Percentiles rank a stretch among this genome's conserved stretches.
phyloP scores from a whole-genome alignment of 2,329 filamentous ascomycete genomes.

The Pseudogymnoascus sp. region DNA sequence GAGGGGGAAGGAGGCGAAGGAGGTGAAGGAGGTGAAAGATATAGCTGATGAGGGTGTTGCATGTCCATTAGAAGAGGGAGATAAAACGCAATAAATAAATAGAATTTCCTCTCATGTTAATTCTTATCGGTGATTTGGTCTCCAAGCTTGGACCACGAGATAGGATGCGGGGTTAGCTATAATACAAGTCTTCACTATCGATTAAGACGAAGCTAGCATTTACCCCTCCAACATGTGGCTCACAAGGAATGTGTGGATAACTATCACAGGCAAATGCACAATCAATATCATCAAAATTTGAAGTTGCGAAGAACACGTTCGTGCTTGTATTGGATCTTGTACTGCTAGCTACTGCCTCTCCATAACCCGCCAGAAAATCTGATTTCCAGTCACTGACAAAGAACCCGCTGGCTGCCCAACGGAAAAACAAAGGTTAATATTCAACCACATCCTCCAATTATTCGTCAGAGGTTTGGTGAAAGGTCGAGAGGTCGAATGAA shows the following conservation, averaged over 20 bases:
- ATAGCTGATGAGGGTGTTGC: background rate
- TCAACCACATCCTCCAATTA: conserved; percentile 9
- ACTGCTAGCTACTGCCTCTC: conserved; percentile 25
- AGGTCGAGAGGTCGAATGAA: conserved; percentile 1
- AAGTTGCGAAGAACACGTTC: conserved; percentile 19
- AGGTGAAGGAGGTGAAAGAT: background rate
- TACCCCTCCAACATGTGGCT: background rate
- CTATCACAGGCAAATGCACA: background rate
- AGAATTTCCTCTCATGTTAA: background rate
- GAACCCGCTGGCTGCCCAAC: background rate
- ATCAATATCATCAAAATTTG: conserved; percentile 17
- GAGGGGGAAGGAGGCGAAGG: background rate
- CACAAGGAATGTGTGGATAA: background rate
- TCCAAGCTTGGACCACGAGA: background rate
- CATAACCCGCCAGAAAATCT: conserved; percentile 15
- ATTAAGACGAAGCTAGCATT: background rate
- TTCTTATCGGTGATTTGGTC: background rate
- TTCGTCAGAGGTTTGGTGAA: conserved; percentile 4
- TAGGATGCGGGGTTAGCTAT: background rate
- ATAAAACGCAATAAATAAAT: background rate
- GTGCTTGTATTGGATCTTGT: conserved; percentile 22
- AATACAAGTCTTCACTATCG: background rate
- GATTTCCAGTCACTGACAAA: conserved; percentile 6
- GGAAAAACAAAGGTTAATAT: background rate
- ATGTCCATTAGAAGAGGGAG: background rate